Conservation (phyloP, 495 filamentous ascomycete genomes). For the Cairneyella variabilis region DNA sequence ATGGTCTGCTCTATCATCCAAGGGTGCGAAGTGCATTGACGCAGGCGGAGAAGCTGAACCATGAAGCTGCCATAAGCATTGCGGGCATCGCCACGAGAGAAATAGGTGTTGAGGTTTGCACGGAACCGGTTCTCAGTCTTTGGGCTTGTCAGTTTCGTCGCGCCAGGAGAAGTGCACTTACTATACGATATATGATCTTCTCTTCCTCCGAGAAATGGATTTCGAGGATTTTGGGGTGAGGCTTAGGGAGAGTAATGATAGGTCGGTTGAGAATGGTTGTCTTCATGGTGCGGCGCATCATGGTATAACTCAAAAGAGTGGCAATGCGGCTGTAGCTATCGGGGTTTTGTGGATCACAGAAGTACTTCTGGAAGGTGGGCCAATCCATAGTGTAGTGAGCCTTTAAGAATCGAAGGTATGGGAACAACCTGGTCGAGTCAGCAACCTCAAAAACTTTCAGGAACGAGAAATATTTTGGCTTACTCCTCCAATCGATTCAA, state of each 20-base stretch:
- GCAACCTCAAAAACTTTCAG: slow-evolving; percentile 13
- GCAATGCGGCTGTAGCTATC: slow-evolving; percentile 35
- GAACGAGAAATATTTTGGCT: slow-evolving; percentile 13
- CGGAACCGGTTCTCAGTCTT: slow-evolving; percentile 19
- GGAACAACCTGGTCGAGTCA: slow-evolving; percentile 47
- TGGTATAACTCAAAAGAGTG: slow-evolving; percentile 39
- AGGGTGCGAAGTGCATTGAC: slow-evolving; percentile 49
- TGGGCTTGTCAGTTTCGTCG: background rate
- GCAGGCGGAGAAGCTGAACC: slow-evolving; percentile 35
- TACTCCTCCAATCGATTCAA: slow-evolving; percentile 37
- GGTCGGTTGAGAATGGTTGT: slow-evolving; percentile 50
- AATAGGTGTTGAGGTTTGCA: slow-evolving; percentile 11
- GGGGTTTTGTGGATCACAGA: slow-evolving; percentile 31
- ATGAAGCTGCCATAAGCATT: slow-evolving; percentile 15
- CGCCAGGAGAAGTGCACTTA: slow-evolving; percentile 28
- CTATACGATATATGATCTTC: slow-evolving; percentile 48
- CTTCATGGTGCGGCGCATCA: slow-evolving; percentile 50
- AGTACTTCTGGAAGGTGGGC: slow-evolving; percentile 46
- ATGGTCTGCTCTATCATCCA: slow-evolving; percentile 46
- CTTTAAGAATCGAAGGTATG: slow-evolving; percentile 57
- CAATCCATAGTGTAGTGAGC: slow-evolving; percentile 40
- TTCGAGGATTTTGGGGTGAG: slow-evolving; percentile 21
- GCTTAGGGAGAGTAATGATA: slow-evolving; percentile 50
- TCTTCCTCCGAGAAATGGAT: slow-evolving; percentile 27
- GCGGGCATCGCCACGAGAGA: slow-evolving; percentile 3